Conservation (phyloP, 306 rosid species). For the Adenanthera pavonina region DNA sequence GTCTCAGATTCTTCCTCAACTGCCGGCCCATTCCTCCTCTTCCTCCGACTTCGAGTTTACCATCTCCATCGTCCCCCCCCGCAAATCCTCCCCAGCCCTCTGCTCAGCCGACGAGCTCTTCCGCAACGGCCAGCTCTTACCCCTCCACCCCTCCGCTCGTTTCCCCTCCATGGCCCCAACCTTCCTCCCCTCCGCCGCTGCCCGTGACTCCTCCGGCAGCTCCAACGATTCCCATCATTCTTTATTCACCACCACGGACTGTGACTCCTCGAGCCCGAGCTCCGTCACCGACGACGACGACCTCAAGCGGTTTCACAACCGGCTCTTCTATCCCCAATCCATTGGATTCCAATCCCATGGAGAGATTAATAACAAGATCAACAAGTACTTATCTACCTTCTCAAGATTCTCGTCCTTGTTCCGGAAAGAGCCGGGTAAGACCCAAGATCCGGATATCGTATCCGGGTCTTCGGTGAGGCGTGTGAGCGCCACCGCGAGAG, state of each 20-base stretch:
- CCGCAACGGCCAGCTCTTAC: slow-evolving; percentile 88
- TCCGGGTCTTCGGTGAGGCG: slow-evolving; percentile 61
- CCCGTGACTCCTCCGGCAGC: slow-evolving; percentile 86
- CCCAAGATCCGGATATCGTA: slow-evolving; percentile 33
- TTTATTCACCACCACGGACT: slow-evolving; percentile 62
- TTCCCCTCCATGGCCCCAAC: slow-evolving; percentile 86
- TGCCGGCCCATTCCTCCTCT: slow-evolving; percentile 72
- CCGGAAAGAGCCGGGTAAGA: slow-evolving; percentile 47
- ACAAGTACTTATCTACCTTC: slow-evolving; percentile 66
- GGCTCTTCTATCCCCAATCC: background rate
- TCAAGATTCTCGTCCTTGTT: slow-evolving; percentile 87
- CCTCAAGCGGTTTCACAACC: slow-evolving; percentile 52
- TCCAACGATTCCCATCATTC: slow-evolving; percentile 56
- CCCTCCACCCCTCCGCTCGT: slow-evolving; percentile 82
- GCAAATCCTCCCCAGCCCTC: slow-evolving; percentile 65
- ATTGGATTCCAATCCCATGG: background rate
- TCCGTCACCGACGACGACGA: slow-evolving; percentile 73
- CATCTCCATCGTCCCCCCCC: slow-evolving; percentile 68
- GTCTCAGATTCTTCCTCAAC: slow-evolving; percentile 74
- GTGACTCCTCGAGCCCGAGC: slow-evolving; percentile 82
- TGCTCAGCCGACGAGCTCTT: slow-evolving; percentile 96
- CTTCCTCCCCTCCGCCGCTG: slow-evolving; percentile 55
- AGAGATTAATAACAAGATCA: slow-evolving; percentile 57
- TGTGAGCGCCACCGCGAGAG: slow-evolving; percentile 67
- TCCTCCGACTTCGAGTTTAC: slow-evolving; percentile 93